Evolutionary conservation across 352 stramenopile genomes (phyloP), one percentile per base, ranked within the genome.

Genomic region (Globisporangium spiculum): DNA sequence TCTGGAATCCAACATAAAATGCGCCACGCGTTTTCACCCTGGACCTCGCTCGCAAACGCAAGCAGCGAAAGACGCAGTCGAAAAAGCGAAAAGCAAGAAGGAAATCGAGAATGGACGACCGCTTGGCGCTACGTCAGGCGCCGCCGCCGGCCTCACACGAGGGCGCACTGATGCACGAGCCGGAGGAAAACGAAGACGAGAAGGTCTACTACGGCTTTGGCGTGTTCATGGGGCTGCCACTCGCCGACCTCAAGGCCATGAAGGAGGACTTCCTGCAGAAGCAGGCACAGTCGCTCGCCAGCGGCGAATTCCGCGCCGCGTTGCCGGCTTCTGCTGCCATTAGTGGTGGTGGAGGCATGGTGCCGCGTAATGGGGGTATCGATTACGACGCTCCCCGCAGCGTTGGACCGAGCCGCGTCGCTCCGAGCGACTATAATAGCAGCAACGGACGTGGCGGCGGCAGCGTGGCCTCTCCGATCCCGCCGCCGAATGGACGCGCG

Each of bases 151-250:
- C 4, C 3, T 46, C 22, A 3, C 26, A 60, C 22, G 30, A 52
- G 0, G 36, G 36, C 32, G 68, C 71, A 9, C 58, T 75, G 3
- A 55, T 66, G 36, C 65, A 69, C 26, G 75, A 86, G 9, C 70
- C 69, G 26, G 75, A 85, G 57, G 81, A 90, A 53, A 88, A 79
- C 61, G 86, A 94, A 60, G 81, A 92, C 59, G 83, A 94, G 67
- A 92, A 96, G 74, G 77, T 96, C 1, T 96, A 96, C 83, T 96
- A 96, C 75, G 88, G 88, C 60, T 96, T 96, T 54, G 88, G 88
- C 60, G 88, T 96, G 41, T 96, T 96, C 73, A 96, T 96, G 84
- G 88, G 88, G 0, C 77, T 96, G 52, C 82, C 86, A 36, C 78
- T 96, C 57, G 79, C 83, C n/a, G 87, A 93, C 54, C 77, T 96